These are phyloP conservation scores for Hermanozyma aechmeae DNA, from an alignment of 805 yeast species.

Conservation along the genomic window DNA sequence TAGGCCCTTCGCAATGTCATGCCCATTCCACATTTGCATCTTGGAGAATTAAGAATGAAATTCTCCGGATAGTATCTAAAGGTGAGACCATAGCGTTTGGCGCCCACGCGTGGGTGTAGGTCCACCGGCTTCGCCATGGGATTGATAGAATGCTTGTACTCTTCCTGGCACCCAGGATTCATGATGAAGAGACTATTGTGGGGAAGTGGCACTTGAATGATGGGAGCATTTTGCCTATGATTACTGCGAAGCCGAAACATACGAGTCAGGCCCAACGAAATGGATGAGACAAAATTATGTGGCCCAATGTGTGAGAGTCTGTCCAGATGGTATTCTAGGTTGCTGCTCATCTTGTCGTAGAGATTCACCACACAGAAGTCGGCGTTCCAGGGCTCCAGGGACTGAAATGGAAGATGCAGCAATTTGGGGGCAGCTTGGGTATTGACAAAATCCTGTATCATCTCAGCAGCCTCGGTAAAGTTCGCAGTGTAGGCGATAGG, in stretches of 20 bases:
- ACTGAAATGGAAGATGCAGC: conserved; percentile 28
- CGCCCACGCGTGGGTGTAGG: conserved; percentile 40
- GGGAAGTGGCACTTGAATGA: conserved; percentile 51
- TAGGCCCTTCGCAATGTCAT: conserved; percentile 53
- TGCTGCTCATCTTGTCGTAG: conserved; percentile 39
- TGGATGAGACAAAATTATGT: conserved; percentile 54
- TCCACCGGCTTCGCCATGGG: conserved; percentile 31
- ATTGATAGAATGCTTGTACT: conserved; percentile 57
- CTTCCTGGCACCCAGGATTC: conserved; percentile 78
- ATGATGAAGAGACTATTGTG: conserved; percentile 63
- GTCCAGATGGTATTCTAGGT: conserved; percentile 73
- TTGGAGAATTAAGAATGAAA: conserved; percentile 28
- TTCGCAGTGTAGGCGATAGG: conserved; percentile 26
- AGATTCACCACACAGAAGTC: conserved; percentile 48
- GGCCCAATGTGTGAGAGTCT: conserved; percentile 68
- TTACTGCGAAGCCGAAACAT: conserved; percentile 50
- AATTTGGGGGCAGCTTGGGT: conserved; percentile 25
- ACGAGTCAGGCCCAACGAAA: conserved; percentile 62
- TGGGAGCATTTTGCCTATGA: conserved; percentile 18
- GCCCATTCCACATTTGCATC: conserved; percentile 37
- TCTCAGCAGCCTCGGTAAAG: conserved; percentile 29
- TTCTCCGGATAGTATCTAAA: conserved; percentile 44
- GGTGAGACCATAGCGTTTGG: conserved; percentile 53
- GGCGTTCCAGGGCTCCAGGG: conserved; percentile 37
- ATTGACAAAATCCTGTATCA: conserved; percentile 28